Conservation (phyloP, 2,329 filamentous ascomycete species). For the Phyllosticta citriasiana region DNA sequence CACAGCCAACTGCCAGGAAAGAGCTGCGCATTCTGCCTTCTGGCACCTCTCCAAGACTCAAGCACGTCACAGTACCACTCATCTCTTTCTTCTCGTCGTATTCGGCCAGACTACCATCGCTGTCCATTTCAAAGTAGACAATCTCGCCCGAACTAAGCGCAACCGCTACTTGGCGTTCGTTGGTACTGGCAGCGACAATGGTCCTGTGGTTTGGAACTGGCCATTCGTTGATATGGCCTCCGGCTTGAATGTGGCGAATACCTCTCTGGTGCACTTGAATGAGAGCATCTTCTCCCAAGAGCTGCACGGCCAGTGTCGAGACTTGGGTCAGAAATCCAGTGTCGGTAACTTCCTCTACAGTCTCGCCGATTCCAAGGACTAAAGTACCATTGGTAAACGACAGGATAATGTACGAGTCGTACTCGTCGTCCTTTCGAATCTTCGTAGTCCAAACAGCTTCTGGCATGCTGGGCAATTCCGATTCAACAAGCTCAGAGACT, state of each 20-base stretch:
- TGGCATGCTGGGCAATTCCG: constrained; percentile 78
- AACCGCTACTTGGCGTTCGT: constrained; percentile 84
- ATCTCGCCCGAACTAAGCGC: constrained; percentile 94
- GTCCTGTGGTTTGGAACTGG: constrained; percentile 84
- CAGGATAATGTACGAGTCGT: constrained; percentile 90
- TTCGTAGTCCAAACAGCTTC: constrained; percentile 95
- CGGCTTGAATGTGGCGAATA: constrained; percentile 76
- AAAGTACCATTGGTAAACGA: constrained; percentile 85
- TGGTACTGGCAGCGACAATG: constrained; percentile 89
- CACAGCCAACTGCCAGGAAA: constrained; percentile 91
- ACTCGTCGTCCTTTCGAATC: constrained; percentile 68
- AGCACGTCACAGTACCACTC: constrained; percentile 86
- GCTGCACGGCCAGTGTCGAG: constrained; percentile 82
- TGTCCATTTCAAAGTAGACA: constrained; percentile 95
- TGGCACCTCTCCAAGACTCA: constrained; percentile 89
- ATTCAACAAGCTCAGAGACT: constrained; percentile 92
- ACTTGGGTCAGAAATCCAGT: constrained; percentile 85
- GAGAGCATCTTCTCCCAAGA: constrained; percentile 84
- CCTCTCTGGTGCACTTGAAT: constrained; percentile 96
- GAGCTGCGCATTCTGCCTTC: constrained; percentile 82
- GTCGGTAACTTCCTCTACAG: constrained; percentile 89
- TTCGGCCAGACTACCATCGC: constrained; percentile 80
- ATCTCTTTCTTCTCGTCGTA: constrained; percentile 91
- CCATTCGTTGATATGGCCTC: constrained; percentile 81
- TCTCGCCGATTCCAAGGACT: constrained; percentile 90